Base-by-base conservation (phyloP, 305 asterid species). In the Rubia tinctorum region DNA sequence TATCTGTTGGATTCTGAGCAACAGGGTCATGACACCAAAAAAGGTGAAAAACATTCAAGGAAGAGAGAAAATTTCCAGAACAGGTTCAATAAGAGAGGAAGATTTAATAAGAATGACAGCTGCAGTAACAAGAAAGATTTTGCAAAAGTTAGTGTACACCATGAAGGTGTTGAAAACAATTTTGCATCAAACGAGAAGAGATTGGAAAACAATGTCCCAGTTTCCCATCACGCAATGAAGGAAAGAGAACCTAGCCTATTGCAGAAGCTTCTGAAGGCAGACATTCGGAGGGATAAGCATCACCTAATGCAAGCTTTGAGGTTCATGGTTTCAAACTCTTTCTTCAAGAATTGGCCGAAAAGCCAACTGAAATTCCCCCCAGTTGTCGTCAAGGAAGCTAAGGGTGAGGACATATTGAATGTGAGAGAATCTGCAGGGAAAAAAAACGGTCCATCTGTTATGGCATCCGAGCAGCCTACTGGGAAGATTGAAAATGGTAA, bases 241-340 rank as follows among this genome's bases (percentile, higher is more conserved):
- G 77, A 79, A 72, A 80, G 72, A 69, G 90, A 86, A 82, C 95
- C 96, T 60, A 85, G 95, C 39, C 89, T 95, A 37, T 76, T 90
- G 82, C 82, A 85, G 88, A 95, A 89, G 82, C 88, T 95, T 74
- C 73, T 92, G 17, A 80, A 85, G 77, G 76, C 89, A 25, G 98
- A 95, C 73, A 83, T 92, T 75, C 86, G 74, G 78, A 88, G 87
- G 87, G 99, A 95, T 65, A 85, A 79, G 80, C 86, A 78, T 64
- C 89, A 83, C 67, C 82, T 92, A 25, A 68, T 92, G 83, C 99
- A 92, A 80, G 96, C 81, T 44, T 84, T 90, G 76, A 88, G 91
- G 88, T 92, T 90, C 91, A 89, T 95, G 90, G 86, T 77, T 59
- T 82, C 82, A 88, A 95, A 95, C 82, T 86, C 93, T 53, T 91